Evolutionary conservation across 805 yeast species (phyloP).

Genomic region (Metschnikowia colocasiae): DNA sequence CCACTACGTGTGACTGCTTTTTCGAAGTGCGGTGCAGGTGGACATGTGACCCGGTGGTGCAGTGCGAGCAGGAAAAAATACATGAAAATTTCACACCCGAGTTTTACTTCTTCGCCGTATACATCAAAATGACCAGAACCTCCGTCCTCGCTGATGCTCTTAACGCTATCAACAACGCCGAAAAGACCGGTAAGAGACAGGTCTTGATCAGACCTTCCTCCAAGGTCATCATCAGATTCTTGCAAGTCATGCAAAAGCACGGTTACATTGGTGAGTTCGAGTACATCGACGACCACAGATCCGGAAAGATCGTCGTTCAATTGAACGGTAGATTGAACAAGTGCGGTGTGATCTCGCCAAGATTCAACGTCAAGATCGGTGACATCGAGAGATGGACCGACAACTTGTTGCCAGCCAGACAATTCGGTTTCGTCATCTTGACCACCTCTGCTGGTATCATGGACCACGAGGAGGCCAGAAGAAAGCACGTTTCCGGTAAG

Average conservation of each 20-base stretch:
- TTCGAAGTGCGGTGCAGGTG: constrained; percentile 1
- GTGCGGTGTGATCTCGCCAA: constrained; percentile 98
- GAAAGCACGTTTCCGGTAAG: constrained; percentile 99
- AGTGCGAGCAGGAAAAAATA: constrained; percentile 2
- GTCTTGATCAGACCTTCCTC: constrained; percentile 97
- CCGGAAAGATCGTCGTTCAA: constrained; percentile 36
- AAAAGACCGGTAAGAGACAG: constrained; percentile 98
- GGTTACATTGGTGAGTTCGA: constrained; percentile 36
- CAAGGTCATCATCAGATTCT: constrained; percentile 95
- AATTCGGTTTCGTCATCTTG: constrained; percentile 95
- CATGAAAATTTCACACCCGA: constrained; percentile 5
- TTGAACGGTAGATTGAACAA: constrained; percentile 51
- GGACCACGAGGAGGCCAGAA: constrained; percentile 99
- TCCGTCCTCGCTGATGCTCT: constrained; percentile 98
- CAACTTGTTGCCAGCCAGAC: constrained; percentile 98
- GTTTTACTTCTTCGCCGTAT: constrained; percentile 3
- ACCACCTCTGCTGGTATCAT: constrained; percentile 99
- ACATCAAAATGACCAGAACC: constrained; percentile 79
- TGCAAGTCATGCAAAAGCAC: constrained; percentile 96
- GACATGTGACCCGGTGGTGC: not conserved
- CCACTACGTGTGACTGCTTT: constrained; percentile 18
- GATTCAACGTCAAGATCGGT: constrained; percentile 93
- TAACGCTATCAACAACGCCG: constrained; percentile 98
- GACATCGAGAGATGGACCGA: constrained; percentile 99
- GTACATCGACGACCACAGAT: constrained; percentile 36